Evolutionary conservation across 2,329 filamentous ascomycete species (phyloP), one percentile per base, ranked within the genome.

Genomic region (Trichoderma aggressivum): DNA sequence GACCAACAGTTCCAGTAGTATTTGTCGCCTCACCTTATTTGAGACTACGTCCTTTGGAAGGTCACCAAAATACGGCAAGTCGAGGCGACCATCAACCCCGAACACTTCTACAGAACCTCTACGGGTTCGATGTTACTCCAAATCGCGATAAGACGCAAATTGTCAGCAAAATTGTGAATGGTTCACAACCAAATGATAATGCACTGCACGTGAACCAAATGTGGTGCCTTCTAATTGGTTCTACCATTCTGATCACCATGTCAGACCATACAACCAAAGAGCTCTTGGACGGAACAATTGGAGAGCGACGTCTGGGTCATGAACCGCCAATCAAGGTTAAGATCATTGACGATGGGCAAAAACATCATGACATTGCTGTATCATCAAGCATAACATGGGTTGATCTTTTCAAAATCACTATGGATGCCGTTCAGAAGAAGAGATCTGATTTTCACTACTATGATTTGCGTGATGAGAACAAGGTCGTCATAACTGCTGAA

Each of bases 61-160:
- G 11, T 3, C 26, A 24, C 6, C 12, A 21, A 39, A 21, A 34
- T 3, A 11, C 28, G 3, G 26, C 28, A 3, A 47, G 28, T 18
- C 36, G 36, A 2, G 36, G 50, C 7, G 66, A 69, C 5, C 50
- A 50, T 16, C 32, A 30, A 39, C 66, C 56, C 6, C 55, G 32
- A 2, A 69, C 66, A 34, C 66, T 69, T 14, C 58, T 69, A 14
- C 66, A 69, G 24, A 69, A 43, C 26, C 56, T 69, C 8, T 62
- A 69, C 5, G 58, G 56, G 21, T 69, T 69, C n/a, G 58, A 69
- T 61, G 58, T 69, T 18, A 34, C 32, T 12, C 32, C 56, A 50
- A 61, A 53, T 7, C 66, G 66, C 21, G 66, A 61, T 26, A 62
- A 39, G 30, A 18, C 21, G 12, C 66, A 69, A 26, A 47, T 69